phyloP scores from a whole-genome alignment of 2,329 filamentous ascomycete genomes.

The Trichoderma citrinoviride region DNA sequence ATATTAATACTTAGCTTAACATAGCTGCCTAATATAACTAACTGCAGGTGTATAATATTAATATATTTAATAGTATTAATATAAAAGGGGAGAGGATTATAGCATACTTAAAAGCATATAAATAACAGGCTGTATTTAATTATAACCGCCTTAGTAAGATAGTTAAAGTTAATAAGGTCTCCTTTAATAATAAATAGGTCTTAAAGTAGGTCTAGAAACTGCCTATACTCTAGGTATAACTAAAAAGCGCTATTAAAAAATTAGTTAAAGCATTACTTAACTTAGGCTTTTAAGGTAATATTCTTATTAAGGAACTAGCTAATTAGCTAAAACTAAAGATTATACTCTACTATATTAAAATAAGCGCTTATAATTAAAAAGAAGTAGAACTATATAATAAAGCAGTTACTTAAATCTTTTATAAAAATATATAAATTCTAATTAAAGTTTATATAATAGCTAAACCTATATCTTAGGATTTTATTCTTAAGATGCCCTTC shows the following conservation, averaged over 20 bases:
- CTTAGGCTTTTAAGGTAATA: neutral
- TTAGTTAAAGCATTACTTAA: neutral
- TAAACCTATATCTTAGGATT: neutral
- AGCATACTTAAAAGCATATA: neutral
- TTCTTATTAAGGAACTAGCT: neutral
- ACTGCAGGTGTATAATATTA: neutral
- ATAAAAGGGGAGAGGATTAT: neutral
- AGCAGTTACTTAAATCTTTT: neutral
- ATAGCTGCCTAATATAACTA: neutral
- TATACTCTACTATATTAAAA: neutral
- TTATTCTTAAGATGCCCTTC: neutral
- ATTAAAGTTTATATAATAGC: neutral
- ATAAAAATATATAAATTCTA: neutral
- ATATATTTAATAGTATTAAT: neutral
- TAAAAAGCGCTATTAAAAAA: neutral
- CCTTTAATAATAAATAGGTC: neutral
- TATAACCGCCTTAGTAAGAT: neutral
- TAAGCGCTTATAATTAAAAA: neutral
- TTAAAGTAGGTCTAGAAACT: neutral
- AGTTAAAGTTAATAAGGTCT: neutral
- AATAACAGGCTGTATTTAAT: neutral
- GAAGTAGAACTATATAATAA: neutral
- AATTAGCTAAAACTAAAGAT: neutral
- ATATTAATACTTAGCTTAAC: neutral
- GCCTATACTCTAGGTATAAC: neutral